Evolutionary conservation across 768 basidiomycete genomes (phyloP), one percentile per base, ranked within the genome.

Genomic region (Phylloporus arenicola): DNA sequence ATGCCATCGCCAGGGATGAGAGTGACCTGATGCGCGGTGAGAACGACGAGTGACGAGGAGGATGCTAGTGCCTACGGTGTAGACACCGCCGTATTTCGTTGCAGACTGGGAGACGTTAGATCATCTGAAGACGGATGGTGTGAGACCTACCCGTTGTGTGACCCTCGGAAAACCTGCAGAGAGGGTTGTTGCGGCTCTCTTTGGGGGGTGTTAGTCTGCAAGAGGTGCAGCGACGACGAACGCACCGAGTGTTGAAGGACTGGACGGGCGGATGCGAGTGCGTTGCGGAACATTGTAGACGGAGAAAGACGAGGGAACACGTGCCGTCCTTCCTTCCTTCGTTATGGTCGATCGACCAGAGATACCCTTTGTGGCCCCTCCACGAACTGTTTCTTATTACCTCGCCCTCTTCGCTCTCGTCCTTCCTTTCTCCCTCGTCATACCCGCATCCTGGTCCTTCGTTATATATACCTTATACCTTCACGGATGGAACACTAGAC

Each of bases 1-100:
- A 99, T 86, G 74, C 96, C 96, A 65, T 99, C 96, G 58, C 96
- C 96, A 40, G 95, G 94, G 60, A 98, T 95, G 64, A 97, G 83
- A 51, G 94, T 97, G 60, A 96, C 92, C 90, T 92, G 67, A 50
- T 33, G 47, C 6, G 40, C 48, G 56, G 56, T 57, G 60, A 67
- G 41, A 68, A 59, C 43, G 57, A 33, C 43, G 45, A 42, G 53
- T 45, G 41, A 19, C 46, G 40, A 43, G 33, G 39, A 45, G 46
- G 20, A 3, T 29, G 30, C 31, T 41, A 42, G 35, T 45, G 67
- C 84, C 56, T 60, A 92, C 92, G 39, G 89, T 93, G 70, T 92
- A 92, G 52, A 93, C 83, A 53, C 92, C 92, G 38, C 93, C 93
- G 63, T 93, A 92, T 72, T 94, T 93, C 45, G 88, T 90, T 8